Evolutionary conservation across 2,329 filamentous ascomycete genomes (phyloP).

Genomic region (Bretziella fagacearum): DNA sequence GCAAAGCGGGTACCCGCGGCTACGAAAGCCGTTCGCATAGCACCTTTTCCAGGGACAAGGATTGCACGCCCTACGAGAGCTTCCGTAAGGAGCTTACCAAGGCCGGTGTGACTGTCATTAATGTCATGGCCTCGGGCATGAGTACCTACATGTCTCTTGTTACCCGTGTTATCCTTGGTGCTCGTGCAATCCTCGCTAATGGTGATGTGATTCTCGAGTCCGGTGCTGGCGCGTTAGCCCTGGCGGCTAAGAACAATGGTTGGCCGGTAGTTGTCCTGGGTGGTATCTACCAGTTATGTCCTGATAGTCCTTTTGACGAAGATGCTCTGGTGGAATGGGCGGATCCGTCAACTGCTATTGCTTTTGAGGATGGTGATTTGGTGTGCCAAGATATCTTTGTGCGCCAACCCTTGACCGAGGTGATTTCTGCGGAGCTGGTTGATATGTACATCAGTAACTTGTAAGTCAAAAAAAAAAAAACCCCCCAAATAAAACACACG

Average conservation of each 20-base stretch:
- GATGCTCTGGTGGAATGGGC: constrained; percentile 76
- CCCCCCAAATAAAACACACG: too few relatives aligned
- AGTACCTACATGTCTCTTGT: constrained; percentile 91
- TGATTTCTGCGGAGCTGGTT: constrained; percentile 58
- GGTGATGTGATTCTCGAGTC: constrained; percentile 71
- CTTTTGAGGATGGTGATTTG: constrained; percentile 62
- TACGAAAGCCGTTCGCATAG: constrained; percentile 21
- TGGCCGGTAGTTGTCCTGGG: constrained; percentile 78
- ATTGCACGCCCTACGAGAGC: constrained; percentile 26
- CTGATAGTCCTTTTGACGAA: constrained; percentile 70
- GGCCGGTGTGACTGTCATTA: constrained; percentile 65
- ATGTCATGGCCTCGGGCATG: constrained; percentile 68
- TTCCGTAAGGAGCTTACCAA: constrained; percentile 65
- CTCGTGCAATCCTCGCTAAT: constrained; percentile 74
- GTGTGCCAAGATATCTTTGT: constrained; percentile 57
- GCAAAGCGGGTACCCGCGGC: constrained; percentile 32
- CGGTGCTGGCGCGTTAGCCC: constrained; percentile 69
- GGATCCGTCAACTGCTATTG: constrained; percentile 57
- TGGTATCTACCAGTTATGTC: constrained; percentile 86
- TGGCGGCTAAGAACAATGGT: constrained; percentile 65
- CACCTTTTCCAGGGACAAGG: constrained; percentile 5
- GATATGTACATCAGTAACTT: constrained; percentile 72
- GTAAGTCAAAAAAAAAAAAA: too few relatives aligned
- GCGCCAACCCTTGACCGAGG: constrained; percentile 65
- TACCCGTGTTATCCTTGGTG: constrained; percentile 85